Evolutionary conservation across 169 alveolate genomes (phyloP).

Genomic region (Amoebophrya sp.): DNA sequence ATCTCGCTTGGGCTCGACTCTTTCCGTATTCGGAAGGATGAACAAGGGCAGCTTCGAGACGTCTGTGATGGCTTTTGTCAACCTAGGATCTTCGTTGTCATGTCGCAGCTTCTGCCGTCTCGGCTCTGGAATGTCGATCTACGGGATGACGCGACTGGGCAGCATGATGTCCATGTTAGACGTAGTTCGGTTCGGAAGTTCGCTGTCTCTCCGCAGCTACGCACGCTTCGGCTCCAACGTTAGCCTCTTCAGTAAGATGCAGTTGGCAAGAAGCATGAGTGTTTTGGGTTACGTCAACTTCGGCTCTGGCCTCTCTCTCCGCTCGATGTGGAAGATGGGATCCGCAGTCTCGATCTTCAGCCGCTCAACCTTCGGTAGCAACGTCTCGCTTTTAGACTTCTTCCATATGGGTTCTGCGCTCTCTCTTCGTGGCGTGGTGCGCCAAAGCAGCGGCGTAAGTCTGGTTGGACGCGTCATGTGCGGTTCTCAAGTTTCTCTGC

Average conservation of each 20-base stretch:
- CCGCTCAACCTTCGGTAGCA: background rate
- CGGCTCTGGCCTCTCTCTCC: background rate
- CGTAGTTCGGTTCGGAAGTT: slow-evolving; percentile 12
- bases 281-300: slow-evolving; percentile 25
- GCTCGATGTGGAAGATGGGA: slow-evolving; percentile 26
- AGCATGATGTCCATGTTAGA: slow-evolving; percentile 30
- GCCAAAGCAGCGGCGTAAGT: background rate
- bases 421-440: background rate
- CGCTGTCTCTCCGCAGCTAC: background rate
- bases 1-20: background rate
- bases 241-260: background rate
- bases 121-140: slow-evolving; percentile 26
- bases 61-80: background rate
- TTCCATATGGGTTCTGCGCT: slow-evolving; percentile 34
- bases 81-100: slow-evolving; percentile 24
- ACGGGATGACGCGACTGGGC: slow-evolving; percentile 43
- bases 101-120: background rate
- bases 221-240: background rate
- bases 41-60: background rate
- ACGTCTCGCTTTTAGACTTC: slow-evolving; percentile 28
- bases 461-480: background rate
- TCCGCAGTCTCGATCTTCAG: background rate
- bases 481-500: background rate
- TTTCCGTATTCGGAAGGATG: background rate
- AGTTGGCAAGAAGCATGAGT: background rate